phyloP scores from a whole-genome alignment of 352 stramenopile genomes.

The Phytophthora cactorum region DNA sequence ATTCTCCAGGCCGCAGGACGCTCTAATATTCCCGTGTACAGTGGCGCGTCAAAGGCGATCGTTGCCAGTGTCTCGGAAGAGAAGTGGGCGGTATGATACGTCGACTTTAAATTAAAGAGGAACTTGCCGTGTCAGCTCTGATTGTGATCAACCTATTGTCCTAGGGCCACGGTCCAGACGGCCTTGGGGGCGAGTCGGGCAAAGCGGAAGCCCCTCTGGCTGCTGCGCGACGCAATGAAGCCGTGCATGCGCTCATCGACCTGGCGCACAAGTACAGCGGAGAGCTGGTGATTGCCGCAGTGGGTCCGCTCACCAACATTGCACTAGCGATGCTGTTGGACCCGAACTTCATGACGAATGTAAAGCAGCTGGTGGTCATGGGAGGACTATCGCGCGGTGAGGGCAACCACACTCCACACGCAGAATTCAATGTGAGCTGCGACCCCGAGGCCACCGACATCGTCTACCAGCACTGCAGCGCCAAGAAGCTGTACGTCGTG shows the following conservation, averaged over 20 bases:
- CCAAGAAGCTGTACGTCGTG: conserved; percentile 69
- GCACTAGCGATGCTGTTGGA: conserved; percentile 78
- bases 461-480: conserved; percentile 67
- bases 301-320: conserved; percentile 84
- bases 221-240: conserved; percentile 58
- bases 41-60: conserved; percentile 69
- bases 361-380: conserved; percentile 81
- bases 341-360: conserved; percentile 61
- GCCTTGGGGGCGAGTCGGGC: conserved; percentile 64
- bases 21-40: conserved; percentile 63
- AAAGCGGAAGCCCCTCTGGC: conserved; percentile 37
- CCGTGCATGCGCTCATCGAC: conserved; percentile 71
- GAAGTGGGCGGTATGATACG: conserved; percentile 52
- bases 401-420: conserved; percentile 70
- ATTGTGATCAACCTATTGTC: neutral
- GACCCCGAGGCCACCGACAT: conserved; percentile 84
- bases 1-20: conserved; percentile 65
- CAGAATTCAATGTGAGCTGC: conserved; percentile 85
- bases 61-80: conserved; percentile 68
- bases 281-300: conserved; percentile 76
- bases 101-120: neutral
- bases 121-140: neutral
- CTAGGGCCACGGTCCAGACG: conserved; percentile 75
- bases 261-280: conserved; percentile 58
- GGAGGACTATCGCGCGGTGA: conserved; percentile 71